Conservation (phyloP, 139 green algal species). For the Spirogloea muscicola region DNA sequence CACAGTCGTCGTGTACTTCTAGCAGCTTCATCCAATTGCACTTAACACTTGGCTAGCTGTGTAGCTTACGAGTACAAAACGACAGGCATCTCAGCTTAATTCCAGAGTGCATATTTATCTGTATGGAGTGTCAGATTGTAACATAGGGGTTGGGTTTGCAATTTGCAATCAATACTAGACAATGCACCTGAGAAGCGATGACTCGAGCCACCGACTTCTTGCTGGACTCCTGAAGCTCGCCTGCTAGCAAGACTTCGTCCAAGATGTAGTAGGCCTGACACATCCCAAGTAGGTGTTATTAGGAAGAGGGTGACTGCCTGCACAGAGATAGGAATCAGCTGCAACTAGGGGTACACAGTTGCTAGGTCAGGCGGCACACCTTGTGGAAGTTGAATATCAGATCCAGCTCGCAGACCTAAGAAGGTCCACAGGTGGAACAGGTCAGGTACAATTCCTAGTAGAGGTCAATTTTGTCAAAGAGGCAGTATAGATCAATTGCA, state of each 20-base stretch:
- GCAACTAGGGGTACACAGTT: slow-evolving; percentile 32
- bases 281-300: not conserved
- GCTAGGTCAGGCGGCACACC: slow-evolving; percentile 32
- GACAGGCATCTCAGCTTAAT: too few relatives aligned
- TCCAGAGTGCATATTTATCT: too few relatives aligned
- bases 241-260: slow-evolving; percentile 90
- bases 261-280: slow-evolving; percentile 94
- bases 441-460: too few relatives aligned
- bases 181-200: slow-evolving; percentile 44
- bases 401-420: slow-evolving; percentile 97
- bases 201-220: slow-evolving; percentile 66
- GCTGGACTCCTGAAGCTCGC: slow-evolving; percentile 89
- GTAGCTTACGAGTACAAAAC: too few relatives aligned
- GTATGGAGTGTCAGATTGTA: too few relatives aligned
- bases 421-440: too few relatives aligned
- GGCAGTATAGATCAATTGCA: too few relatives aligned
- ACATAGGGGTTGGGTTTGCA: too few relatives aligned
- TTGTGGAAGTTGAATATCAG: slow-evolving; percentile 99
- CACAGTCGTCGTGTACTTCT: too few relatives aligned
- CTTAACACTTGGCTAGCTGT: too few relatives aligned
- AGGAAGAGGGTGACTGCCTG: not conserved
- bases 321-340: slow-evolving; percentile 10
- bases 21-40: too few relatives aligned
- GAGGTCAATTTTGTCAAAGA: slow-evolving; percentile 6
- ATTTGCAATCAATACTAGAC: too few relatives aligned